Base-by-base conservation (phyloP, 805 yeast species). In the Yarrowia sp. region DNA sequence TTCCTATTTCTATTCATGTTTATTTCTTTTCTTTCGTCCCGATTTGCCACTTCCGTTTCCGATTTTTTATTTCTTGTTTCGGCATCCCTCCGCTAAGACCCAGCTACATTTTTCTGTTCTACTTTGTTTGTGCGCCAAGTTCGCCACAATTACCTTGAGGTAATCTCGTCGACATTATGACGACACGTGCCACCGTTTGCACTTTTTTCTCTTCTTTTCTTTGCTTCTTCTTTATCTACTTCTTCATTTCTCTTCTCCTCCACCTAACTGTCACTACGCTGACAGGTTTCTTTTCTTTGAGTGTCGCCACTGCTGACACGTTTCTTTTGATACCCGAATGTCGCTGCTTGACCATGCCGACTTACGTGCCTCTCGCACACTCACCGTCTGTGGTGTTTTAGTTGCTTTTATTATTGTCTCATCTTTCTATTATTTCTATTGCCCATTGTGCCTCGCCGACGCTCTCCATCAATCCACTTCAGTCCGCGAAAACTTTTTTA, bases 331-430 rank as follows among this genome's bases (percentile, higher is more conserved):
- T 2, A 14, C 12, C 44, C 22, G 19, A 39, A 27, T 18, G 44
- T 39, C 29, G 29, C 49, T n/a, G n/a, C n/a, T n/a, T n/a, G n/a
- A n/a, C n/a, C n/a, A n/a, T n/a, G n/a, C n/a, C n/a, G n/a, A n/a
- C 9, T 27, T 27, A 9, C 49, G 22, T 27, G 49, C 27, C 33
- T 16, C 31, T 24, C 49, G 12, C 49, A 42, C 22, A 42, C 49
- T 27, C 49, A 25, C 49, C 49, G 49, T n/a, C 32, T 42, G 49
- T 42, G 49, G 49, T 42, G 49, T 22, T 39, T 39, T 10, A 22
- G 4, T 39, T 39, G 10, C 27, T 10, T 16, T 42, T 1, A 9
- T 18, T 35, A 27, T 27, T 27, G 29, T 27, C n/a, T 36, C 22
- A 19, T 27, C 13, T 41, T 41, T n/a, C 14, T 41, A 16, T 22